Base-by-base conservation (phyloP, 345 rosid genomes). In the Rhodomyrtus tomentosa region DNA sequence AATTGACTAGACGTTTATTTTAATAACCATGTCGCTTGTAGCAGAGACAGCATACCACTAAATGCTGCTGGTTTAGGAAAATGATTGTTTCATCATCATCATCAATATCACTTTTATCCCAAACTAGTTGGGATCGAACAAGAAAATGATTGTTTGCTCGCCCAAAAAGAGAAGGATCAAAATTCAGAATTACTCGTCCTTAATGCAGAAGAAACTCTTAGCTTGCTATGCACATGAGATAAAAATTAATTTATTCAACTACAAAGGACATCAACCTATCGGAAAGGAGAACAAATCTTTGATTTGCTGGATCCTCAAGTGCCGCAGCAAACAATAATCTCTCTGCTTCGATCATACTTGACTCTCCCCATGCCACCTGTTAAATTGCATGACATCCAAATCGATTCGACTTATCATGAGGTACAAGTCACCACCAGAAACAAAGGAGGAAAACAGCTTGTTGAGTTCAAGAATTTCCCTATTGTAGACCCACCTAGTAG, bases 271-370 rank as follows among this genome's bases (percentile, higher is more conserved):
- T 80, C 27, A 27, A 97, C 98, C 99, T 97, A 88, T 97, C 99
- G 79, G 98, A 97, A 50, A 97, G 93, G 36, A 97, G 98, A 81
- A 95, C 90, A 87, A 97, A 95, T 93, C 98, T 94, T 85, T 92
- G 98, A 88, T 95, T 97, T 7, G 95, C 94, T 7, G 92, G 92
- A 88, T 97, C 98, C 80, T 91, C 93, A 21, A 97, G 89, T 49
- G 98, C 98, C 72, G 92, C 85, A 7, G 91, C 93, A 86, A 95
- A 87, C 83, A 95, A 90, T 90, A 97, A 89, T 90, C 95, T 92
- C 88, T 95, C 98, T 7, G 99, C 99, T 74, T 89, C 92, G 49
- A 97, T 91, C 98, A 97, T 97, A 84, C 96, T 95, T 7, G 98
- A 87, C 86, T 95, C 95, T 79, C 98, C 99, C 98, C 99, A 97